Evolutionary conservation across 1,139 yeast genomes (phyloP).

Genomic region (Debaryomycetaceae sp.): DNA sequence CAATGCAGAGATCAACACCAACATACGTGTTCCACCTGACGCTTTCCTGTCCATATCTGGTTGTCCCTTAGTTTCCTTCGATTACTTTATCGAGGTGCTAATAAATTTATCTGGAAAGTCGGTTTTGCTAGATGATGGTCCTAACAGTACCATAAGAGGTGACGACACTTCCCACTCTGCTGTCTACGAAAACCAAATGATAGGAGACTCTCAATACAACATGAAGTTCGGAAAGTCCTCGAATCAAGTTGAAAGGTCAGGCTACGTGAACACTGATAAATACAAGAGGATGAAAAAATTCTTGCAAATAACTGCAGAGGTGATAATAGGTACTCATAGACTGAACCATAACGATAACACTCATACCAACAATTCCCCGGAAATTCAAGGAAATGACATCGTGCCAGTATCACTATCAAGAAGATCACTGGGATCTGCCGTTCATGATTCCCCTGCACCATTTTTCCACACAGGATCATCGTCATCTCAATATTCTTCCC

Average conservation of each 20-base stretch:
- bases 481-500: constrained; percentile 6
- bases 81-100: constrained; percentile 79
- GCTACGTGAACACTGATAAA: constrained; percentile 73
- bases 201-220: constrained; percentile 16
- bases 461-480: constrained; percentile 7
- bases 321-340: constrained; percentile 74
- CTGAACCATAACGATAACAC: background rate
- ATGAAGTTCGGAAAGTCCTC: constrained; percentile 30
- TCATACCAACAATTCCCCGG: background rate
- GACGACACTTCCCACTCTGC: constrained; percentile 8
- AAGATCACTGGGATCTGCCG: constrained; percentile 19
- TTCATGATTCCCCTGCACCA: background rate
- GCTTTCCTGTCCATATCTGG: constrained; percentile 82
- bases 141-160: constrained; percentile 2
- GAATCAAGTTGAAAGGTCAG: constrained; percentile 31
- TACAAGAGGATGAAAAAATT: constrained; percentile 73
- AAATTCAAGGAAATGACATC: constrained; percentile 3
- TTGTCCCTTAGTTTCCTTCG: constrained; percentile 72
- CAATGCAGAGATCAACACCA: constrained; percentile 56
- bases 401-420: constrained; percentile 13
- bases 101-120: constrained; percentile 58
- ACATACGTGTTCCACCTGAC: constrained; percentile 74
- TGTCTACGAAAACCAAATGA: constrained; percentile 5
- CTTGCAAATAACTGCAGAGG: constrained; percentile 72
- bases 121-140: constrained; percentile 20